Evolutionary conservation across 805 yeast species (phyloP).

Genomic region (Cyberlindnera saturnus): DNA sequence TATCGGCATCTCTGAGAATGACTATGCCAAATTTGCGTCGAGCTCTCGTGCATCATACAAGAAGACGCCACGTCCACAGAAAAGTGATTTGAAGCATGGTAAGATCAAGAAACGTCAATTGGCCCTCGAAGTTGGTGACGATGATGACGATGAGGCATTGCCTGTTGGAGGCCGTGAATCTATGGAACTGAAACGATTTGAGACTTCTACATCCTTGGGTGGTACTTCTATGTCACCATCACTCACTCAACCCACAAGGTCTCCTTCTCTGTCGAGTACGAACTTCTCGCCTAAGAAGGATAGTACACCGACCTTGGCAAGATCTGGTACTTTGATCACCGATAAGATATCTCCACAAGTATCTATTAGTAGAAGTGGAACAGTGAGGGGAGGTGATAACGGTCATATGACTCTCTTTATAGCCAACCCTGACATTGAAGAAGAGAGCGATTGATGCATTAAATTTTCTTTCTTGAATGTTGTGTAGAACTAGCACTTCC

Average conservation of each 20-base stretch:
- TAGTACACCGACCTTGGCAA: background rate
- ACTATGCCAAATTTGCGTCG: conserved; percentile 20
- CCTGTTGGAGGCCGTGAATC: conserved; percentile 7
- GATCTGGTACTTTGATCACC: conserved; percentile 20
- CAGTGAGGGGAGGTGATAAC: conserved; percentile 32
- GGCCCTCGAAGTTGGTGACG: conserved; percentile 73
- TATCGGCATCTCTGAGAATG: conserved; percentile 46
- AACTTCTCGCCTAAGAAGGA: conserved; percentile 13
- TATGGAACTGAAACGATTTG: conserved; percentile 13
- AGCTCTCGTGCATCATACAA: conserved; percentile 10
- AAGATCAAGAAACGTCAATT: conserved; percentile 57
- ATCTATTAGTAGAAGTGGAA: conserved; percentile 27
- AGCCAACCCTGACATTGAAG: conserved; percentile 54
- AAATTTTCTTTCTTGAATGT: background rate
- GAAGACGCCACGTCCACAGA: conserved; percentile 14
- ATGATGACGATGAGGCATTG: conserved; percentile 28
- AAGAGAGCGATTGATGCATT: conserved; percentile 21
- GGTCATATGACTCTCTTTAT: conserved; percentile 39
- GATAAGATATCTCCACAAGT: conserved; percentile 14
- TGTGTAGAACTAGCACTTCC: background rate
- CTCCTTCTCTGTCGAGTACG: conserved; percentile 7
- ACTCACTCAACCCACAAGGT: conserved; percentile 1
- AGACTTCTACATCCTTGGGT: conserved; percentile 5
- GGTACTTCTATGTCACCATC: conserved; percentile 1
- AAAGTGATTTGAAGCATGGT: conserved; percentile 53